phyloP scores from a whole-genome alignment of 176 grass and related monocot species.

The Leersia perrieri region DNA sequence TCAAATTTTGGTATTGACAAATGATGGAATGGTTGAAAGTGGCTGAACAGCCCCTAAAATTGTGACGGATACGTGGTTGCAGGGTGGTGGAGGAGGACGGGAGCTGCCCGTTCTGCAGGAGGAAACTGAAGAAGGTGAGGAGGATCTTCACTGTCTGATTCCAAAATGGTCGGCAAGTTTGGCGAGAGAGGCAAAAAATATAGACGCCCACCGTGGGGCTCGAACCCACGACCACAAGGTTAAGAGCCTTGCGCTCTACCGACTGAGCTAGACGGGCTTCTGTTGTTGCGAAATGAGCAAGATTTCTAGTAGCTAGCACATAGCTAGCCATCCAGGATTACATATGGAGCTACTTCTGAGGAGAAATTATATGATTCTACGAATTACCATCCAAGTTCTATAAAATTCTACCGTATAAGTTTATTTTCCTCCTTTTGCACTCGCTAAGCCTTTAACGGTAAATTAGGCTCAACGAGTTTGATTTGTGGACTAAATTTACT shows the following conservation, averaged over 20 bases:
- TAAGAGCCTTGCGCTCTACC: constrained; percentile 46
- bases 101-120: constrained; percentile 60
- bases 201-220: constrained; percentile 55
- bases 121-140: constrained; percentile 79
- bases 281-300: background rate
- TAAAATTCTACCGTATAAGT: background rate
- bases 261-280: constrained; percentile 46
- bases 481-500: too few species aligned
- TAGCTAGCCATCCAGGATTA: too few species aligned
- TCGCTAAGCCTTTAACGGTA: too few species aligned
- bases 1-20: too few species aligned
- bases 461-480: too few species aligned
- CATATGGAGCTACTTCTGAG: background rate
- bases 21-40: too few species aligned
- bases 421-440: too few species aligned
- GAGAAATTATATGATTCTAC: background rate
- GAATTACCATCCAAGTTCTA: background rate
- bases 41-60: too few species aligned
- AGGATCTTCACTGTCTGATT: constrained; percentile 68
- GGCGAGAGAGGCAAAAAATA: too few species aligned
- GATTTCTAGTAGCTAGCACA: too few species aligned
- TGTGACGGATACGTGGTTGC: background rate
- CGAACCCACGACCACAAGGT: constrained; percentile 63
- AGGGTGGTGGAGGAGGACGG: constrained; percentile 62
- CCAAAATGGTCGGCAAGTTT: too few species aligned